phyloP scores from a whole-genome alignment of 2,329 filamentous ascomycete genomes.

The Teratosphaeria zuluensis region DNA sequence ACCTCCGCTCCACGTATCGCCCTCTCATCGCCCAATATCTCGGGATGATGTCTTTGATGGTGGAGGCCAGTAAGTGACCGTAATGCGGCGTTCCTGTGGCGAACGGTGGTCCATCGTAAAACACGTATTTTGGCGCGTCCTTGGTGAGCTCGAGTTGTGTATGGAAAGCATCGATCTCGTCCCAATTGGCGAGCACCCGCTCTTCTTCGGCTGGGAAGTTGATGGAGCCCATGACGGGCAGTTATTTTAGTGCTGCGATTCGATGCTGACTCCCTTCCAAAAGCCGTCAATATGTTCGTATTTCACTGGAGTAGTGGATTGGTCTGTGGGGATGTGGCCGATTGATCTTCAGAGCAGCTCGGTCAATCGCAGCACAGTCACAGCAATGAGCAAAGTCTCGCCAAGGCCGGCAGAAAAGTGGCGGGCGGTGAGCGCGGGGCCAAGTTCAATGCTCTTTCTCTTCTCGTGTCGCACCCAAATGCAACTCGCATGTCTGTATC shows the following conservation, averaged over 20 bases:
- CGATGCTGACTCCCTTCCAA: neutral
- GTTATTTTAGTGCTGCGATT: slow-evolving; percentile 1
- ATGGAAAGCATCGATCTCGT: slow-evolving; percentile 83
- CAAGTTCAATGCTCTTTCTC: neutral
- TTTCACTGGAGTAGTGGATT: neutral
- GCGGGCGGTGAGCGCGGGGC: neutral
- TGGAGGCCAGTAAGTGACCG: slow-evolving; percentile 75
- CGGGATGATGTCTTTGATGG: slow-evolving; percentile 95
- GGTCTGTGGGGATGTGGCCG: neutral
- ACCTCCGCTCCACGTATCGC: slow-evolving; percentile 80
- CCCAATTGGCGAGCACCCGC: slow-evolving; percentile 74
- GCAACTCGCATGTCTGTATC: too few relatives aligned
- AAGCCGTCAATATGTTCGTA: neutral
- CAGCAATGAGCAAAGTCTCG: neutral
- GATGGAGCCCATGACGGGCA: slow-evolving; percentile 36
- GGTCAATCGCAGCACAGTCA: neutral
- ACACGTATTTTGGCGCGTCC: slow-evolving; percentile 77
- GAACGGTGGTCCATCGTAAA: slow-evolving; percentile 65
- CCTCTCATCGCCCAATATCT: slow-evolving; percentile 98
- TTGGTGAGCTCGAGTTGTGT: slow-evolving; percentile 79
- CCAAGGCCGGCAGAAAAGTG: neutral
- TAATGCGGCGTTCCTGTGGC: slow-evolving; percentile 54
- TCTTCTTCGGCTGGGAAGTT: slow-evolving; percentile 91
- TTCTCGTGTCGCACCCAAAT: neutral
- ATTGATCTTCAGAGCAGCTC: neutral